Percentiles rank a stretch among this genome's conserved stretches.
Conservation (phyloP, 2,329 filamentous ascomycete genomes). For the Xylaria hypoxylon region DNA sequence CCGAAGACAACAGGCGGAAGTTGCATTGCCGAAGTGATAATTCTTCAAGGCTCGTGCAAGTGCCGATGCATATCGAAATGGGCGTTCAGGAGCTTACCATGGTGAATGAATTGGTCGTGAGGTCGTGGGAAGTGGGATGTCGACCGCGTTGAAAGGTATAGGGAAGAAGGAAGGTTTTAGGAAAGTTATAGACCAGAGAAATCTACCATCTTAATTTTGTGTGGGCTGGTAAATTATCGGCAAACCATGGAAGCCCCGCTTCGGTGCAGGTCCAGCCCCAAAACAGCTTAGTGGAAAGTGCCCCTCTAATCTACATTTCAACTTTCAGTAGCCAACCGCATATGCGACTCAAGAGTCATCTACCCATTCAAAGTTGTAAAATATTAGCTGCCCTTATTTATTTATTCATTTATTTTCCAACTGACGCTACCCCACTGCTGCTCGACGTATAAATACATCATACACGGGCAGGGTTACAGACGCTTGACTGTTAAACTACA, state of each 20-base stretch:
- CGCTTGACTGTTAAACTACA: neutral
- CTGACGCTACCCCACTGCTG: neutral
- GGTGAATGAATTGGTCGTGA: conserved; percentile 63
- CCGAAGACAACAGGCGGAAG: conserved; percentile 58
- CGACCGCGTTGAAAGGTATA: conserved; percentile 52
- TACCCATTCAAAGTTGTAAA: neutral
- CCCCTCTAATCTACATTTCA: conserved; percentile 36
- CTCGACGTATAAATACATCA: neutral
- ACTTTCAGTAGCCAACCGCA: no score
- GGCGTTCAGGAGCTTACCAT: conserved; percentile 68
- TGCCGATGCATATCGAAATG: conserved; percentile 50
- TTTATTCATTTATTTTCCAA: neutral
- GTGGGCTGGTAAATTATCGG: conserved; percentile 47
- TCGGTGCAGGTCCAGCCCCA: conserved; percentile 7
- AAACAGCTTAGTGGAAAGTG: conserved; percentile 28
- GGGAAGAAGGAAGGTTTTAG: conserved; percentile 49
- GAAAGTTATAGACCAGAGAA: conserved; percentile 45
- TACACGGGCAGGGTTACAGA: neutral
- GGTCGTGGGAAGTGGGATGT: conserved; percentile 60
- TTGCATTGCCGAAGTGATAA: conserved; percentile 50
- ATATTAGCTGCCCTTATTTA: neutral
- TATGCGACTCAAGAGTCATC: conserved; percentile 4
- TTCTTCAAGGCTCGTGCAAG: conserved; percentile 48
- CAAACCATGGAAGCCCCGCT: conserved; percentile 28
- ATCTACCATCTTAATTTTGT: conserved; percentile 43